Evolutionary conservation across 176 grass and related monocot genomes (phyloP).

Genomic region (Eragrostis curvula): DNA sequence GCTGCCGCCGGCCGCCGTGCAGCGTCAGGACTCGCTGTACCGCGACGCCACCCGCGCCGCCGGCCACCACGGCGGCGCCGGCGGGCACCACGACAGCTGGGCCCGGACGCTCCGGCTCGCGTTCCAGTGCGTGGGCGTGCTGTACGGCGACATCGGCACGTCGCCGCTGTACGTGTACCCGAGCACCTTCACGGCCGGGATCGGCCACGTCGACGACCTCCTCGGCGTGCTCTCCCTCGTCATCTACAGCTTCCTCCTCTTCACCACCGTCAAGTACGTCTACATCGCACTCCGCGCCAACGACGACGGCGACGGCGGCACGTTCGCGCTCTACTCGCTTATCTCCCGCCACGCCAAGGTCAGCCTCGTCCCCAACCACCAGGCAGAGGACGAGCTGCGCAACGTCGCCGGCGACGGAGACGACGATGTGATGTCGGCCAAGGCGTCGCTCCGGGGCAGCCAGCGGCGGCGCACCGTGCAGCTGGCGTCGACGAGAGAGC

Average conservation of each 20-base stretch:
- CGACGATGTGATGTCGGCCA: neutral
- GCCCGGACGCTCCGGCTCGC: slow-evolving; percentile 46
- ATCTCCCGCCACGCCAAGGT: slow-evolving; percentile 72
- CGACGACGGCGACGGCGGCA: slow-evolving; percentile 73
- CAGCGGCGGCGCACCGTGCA: slow-evolving; percentile 30
- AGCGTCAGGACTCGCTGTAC: slow-evolving; percentile 61
- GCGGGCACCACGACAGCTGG: slow-evolving; percentile 37
- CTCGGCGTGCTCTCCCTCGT: slow-evolving; percentile 76
- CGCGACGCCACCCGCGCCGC: slow-evolving; percentile 42
- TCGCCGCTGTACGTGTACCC: slow-evolving; percentile 78
- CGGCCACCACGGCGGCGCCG: neutral
- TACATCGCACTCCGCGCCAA: slow-evolving; percentile 70
- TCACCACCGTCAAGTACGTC: slow-evolving; percentile 71
- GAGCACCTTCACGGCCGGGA: slow-evolving; percentile 64
- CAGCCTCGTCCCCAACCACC: slow-evolving; percentile 66
- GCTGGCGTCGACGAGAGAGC: slow-evolving; percentile 45
- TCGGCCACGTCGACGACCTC: slow-evolving; percentile 57
- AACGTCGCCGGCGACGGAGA: neutral
- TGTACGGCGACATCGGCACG: slow-evolving; percentile 78
- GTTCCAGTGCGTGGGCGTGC: slow-evolving; percentile 72
- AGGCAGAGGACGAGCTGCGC: slow-evolving; percentile 54
- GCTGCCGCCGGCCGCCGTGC: slow-evolving; percentile 26
- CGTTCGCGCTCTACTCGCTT: slow-evolving; percentile 79
- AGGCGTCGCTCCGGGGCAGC: slow-evolving; percentile 23
- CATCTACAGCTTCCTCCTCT: slow-evolving; percentile 69